phyloP scores from a whole-genome alignment of 345 rosid species.

The Aquilaria sinensis region DNA sequence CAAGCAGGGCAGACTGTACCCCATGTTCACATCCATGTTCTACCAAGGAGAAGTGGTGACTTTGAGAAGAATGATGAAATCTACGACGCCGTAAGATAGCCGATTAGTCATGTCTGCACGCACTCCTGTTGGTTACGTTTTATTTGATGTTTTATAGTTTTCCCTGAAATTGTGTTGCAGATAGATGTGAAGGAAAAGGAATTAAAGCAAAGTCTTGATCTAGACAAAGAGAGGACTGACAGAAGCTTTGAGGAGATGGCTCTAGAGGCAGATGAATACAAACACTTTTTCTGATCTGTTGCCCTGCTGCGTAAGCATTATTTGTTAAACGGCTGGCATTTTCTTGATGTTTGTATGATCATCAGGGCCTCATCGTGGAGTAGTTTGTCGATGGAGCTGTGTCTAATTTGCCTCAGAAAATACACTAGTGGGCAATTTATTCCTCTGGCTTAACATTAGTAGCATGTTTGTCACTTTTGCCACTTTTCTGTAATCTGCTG shows the following conservation, averaged over 20 bases:
- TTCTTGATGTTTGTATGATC: no score
- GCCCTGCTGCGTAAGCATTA: no score
- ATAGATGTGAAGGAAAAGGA: slow-evolving; percentile 72
- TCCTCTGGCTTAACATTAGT: no score
- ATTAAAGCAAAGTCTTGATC: slow-evolving; percentile 62
- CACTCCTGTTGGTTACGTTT: not conserved
- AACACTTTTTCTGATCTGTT: slow-evolving; percentile 12
- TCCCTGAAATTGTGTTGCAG: slow-evolving; percentile 19
- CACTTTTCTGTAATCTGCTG: no score
- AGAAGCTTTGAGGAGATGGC: slow-evolving; percentile 71
- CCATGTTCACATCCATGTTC: slow-evolving; percentile 86
- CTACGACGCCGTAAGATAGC: slow-evolving; percentile 67
- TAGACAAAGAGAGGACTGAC: slow-evolving; percentile 74
- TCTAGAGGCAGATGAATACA: slow-evolving; percentile 62
- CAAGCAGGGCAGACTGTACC: slow-evolving; percentile 89
- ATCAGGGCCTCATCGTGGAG: no score
- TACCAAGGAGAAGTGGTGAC: slow-evolving; percentile 80
- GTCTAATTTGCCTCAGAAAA: no score
- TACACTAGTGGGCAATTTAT: no score
- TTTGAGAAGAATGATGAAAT: slow-evolving; percentile 90
- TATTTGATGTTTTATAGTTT: no score
- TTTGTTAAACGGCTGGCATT: no score
- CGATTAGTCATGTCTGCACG: no score
- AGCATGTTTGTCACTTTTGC: no score
- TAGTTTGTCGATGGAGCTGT: no score